Evolutionary conservation across 2,329 filamentous ascomycete species (phyloP), one percentile per base, ranked within the genome.

Genomic region (Neonectria sp.): DNA sequence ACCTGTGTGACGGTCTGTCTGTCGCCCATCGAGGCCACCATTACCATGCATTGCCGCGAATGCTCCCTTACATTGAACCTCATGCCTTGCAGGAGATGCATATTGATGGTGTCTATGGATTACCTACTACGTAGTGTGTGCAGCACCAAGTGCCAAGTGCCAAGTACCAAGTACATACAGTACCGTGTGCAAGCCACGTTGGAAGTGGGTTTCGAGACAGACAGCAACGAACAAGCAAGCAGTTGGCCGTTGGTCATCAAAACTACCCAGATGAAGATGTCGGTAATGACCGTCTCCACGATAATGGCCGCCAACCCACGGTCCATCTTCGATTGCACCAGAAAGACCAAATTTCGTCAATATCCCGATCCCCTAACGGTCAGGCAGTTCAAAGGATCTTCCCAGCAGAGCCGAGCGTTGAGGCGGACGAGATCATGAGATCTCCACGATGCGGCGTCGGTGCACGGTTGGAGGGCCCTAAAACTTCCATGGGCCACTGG

Each of bases 401-500:
- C 67, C 71, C 35, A 69, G 60, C 21, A 66, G 63, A 21, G 29
- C 67, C 49, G 65, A 66, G 67, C 56, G 67, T 61, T 64, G 45
- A 61, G 63, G 68, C 65, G 63, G 63, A 62, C 66, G 63, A 62
- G 63, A 74, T 75, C 63, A 72, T 71, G 70, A 75, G 70, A 75
- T 75, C 73, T 66, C 72, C 72, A 73, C 70, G 73, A 75, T 75
- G 73, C 70, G 73, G 71, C 73, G 67, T 60, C 40, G 57, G 61
- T 60, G 73, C 73, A 75, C 70, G 70, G 73, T 57, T 75, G 64
- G 48, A 71, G 59, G 51, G 40, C 40, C 31, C 60, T n/a, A 62
- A 60, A 58, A 21, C 40, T 11, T 43, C 40, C 60, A 33, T 51
- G 56, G 63, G 43, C 67, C 67, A 73, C 52, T 68, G 46, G 55